These are phyloP conservation scores for Ascochyta pisi DNA, from an alignment of 2,329 filamentous ascomycete species.

Conservation along the genomic window DNA sequence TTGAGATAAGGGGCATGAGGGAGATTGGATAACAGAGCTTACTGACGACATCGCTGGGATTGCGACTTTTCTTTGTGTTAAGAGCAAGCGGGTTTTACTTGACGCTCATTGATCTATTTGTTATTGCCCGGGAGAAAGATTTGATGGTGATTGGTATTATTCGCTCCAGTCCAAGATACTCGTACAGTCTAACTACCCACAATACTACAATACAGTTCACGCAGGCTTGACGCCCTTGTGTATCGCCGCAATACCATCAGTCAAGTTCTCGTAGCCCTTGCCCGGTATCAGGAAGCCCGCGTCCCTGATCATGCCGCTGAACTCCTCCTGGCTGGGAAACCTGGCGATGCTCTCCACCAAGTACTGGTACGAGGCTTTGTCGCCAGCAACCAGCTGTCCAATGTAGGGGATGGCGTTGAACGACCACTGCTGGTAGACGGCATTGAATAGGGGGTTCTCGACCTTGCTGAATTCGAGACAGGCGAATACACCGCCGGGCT, in stretches of 20 bases:
- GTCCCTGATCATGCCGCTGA: slow-evolving; percentile 79
- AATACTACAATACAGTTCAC: slow-evolving; percentile 9
- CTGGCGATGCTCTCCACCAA: slow-evolving; percentile 96
- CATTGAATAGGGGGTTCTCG: slow-evolving; percentile 77
- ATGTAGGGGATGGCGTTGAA: slow-evolving; percentile 94
- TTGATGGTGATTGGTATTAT: neutral
- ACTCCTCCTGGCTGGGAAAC: slow-evolving; percentile 87
- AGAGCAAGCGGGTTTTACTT: too few species aligned
- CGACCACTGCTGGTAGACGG: slow-evolving; percentile 92
- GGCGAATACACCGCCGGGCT: slow-evolving; percentile 93
- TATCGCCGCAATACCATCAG: slow-evolving; percentile 90
- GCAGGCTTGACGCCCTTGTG: slow-evolving; percentile 92
- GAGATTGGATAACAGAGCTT: too few species aligned
- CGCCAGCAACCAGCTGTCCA: slow-evolving; percentile 91
- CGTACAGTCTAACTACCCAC: neutral
- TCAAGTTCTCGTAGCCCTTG: slow-evolving; percentile 81
- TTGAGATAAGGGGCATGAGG: too few species aligned
- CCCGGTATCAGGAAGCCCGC: slow-evolving; percentile 86
- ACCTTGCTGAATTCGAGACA: slow-evolving; percentile 96
- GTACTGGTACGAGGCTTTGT: slow-evolving; percentile 97
- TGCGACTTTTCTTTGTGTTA: too few species aligned
- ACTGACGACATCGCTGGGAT: too few species aligned
- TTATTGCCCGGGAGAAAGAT: too few species aligned
- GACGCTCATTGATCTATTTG: too few species aligned
- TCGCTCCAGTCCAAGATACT: neutral